Conservation (phyloP, 1,284 basidiomycete species). For the Coniferiporia sulphurascens region DNA sequence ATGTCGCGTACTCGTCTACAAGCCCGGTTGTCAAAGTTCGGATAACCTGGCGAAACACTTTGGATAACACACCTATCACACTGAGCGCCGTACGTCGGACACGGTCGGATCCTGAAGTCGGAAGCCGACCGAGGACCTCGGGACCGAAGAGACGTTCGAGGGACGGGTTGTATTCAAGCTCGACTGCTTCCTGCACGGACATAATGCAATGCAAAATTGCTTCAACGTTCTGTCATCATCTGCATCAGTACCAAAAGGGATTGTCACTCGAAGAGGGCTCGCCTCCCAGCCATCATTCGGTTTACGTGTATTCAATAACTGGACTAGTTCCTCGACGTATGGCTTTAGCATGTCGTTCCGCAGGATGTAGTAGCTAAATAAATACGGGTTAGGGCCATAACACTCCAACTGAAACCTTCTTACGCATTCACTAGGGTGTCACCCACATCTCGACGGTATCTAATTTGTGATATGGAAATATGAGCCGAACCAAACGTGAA, state of each 20-base stretch:
- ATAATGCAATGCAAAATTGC: conserved; percentile 80
- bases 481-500: neutral
- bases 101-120: conserved; percentile 57
- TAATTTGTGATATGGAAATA: conserved; percentile 25
- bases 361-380: conserved; percentile 76
- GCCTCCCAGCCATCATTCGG: conserved; percentile 66
- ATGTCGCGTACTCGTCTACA: conserved; percentile 77
- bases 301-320: conserved; percentile 40
- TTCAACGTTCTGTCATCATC: conserved; percentile 63
- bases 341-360: conserved; percentile 75
- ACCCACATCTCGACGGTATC: conserved; percentile 84
- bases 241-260: conserved; percentile 1
- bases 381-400: conserved; percentile 11
- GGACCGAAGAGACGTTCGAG: conserved; percentile 67
- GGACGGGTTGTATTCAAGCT: conserved; percentile 62
- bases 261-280: conserved; percentile 21
- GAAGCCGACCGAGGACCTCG: conserved; percentile 61
- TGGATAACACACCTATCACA: conserved; percentile 54
- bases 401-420: conserved; percentile 27
- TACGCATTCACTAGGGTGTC: conserved; percentile 89
- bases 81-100: conserved; percentile 68
- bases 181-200: conserved; percentile 82
- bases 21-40: neutral
- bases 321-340: conserved; percentile 56
- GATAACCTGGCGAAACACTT: neutral